These are phyloP conservation scores for Starmerella gropengiesseri DNA, from an alignment of 805 yeast genomes.

Conservation along the genomic window DNA sequence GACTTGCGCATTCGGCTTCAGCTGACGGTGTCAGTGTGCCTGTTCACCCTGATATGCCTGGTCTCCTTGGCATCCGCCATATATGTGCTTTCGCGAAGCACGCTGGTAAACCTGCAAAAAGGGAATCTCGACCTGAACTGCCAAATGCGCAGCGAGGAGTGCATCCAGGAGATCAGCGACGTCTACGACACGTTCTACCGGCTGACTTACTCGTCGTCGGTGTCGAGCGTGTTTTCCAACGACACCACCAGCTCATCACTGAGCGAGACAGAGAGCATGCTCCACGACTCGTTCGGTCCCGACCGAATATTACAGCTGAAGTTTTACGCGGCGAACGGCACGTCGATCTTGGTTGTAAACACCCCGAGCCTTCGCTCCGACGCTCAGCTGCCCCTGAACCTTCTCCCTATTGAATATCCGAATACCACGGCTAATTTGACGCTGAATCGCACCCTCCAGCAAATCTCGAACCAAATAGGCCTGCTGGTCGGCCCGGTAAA, in stretches of 20 bases:
- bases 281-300: conserved; percentile 18
- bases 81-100: conserved; percentile 19
- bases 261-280: conserved; percentile 10
- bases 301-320: conserved; percentile 17
- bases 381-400: conserved; percentile 7
- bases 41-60: conserved; percentile 59
- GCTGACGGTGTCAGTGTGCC: conserved; percentile 56
- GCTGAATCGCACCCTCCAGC: conserved; percentile 1
- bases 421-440: not conserved
- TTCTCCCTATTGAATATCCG: conserved; percentile 13
- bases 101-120: conserved; percentile 31
- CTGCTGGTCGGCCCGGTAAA: conserved; percentile 16
- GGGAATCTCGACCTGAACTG: conserved; percentile 23
- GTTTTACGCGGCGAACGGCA: conserved; percentile 16
- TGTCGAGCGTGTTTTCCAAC: conserved; percentile 12
- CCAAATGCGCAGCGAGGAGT: conserved; percentile 20
- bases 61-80: conserved; percentile 57
- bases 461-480: conserved; percentile 6
- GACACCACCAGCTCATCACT: conserved; percentile 1
- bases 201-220: conserved; percentile 16
- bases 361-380: conserved; percentile 4
- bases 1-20: conserved; percentile 62
- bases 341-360: conserved; percentile 17
- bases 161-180: conserved; percentile 16
- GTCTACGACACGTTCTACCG: conserved; percentile 12